Evolutionary conservation across 2,329 filamentous ascomycete genomes (phyloP).

Genomic region (Trichoderma oligosporum): DNA sequence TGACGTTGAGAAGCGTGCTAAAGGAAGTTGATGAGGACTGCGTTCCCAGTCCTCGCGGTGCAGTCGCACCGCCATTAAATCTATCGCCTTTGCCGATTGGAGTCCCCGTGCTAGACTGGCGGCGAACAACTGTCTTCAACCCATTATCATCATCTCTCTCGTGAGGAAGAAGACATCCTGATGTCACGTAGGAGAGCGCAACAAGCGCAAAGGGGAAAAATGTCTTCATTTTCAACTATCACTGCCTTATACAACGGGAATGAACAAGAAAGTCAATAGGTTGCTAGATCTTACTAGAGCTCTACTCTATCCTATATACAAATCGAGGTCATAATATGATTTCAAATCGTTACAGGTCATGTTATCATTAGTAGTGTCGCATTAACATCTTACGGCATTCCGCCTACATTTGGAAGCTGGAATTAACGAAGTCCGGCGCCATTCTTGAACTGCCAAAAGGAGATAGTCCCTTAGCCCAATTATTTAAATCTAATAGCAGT

Average conservation of each 20-base stretch:
- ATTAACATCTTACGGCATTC: not conserved
- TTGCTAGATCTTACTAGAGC: not conserved
- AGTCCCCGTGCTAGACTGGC: conserved; percentile 3
- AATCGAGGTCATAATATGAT: not conserved
- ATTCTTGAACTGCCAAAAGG: not conserved
- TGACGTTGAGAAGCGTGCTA: conserved; percentile 4
- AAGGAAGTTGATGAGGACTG: conserved; percentile 8
- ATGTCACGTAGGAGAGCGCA: conserved; percentile 1
- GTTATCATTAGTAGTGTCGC: not conserved
- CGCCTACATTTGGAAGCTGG: conserved; percentile 12
- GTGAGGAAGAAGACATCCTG: conserved; percentile 9
- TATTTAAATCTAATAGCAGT: not conserved
- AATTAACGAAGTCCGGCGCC: not conserved
- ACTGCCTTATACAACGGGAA: not conserved
- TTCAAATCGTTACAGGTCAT: not conserved
- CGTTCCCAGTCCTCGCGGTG: not conserved
- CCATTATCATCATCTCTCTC: not conserved
- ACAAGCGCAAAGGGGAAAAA: conserved; percentile 7
- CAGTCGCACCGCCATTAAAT: conserved; percentile 1
- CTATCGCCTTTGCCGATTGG: conserved; percentile 8
- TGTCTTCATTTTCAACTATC: not conserved
- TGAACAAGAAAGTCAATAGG: not conserved
- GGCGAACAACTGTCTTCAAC: conserved; percentile 7
- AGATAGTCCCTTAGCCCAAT: not conserved
- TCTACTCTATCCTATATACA: not conserved